Evolutionary conservation across 2,329 filamentous ascomycete genomes (phyloP).

Genomic region (Sclerotinia trifoliorum): DNA sequence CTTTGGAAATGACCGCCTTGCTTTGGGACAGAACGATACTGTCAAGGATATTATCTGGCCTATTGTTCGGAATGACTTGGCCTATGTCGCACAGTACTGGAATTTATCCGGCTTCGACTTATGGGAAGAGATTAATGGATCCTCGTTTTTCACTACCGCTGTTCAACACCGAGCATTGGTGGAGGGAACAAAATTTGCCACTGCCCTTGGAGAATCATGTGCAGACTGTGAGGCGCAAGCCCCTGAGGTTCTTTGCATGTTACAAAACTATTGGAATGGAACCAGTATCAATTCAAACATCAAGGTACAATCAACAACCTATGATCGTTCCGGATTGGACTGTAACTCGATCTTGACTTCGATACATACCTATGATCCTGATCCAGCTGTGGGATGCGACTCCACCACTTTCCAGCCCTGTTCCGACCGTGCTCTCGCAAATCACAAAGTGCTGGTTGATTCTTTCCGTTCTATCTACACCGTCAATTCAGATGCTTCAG

Average conservation of each 20-base stretch:
- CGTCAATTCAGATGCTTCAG: conserved; percentile 63
- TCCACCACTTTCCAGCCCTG: conserved; percentile 70
- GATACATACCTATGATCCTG: conserved; percentile 68
- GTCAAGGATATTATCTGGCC: conserved; percentile 63
- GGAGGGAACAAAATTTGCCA: conserved; percentile 66
- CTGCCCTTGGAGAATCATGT: conserved; percentile 58
- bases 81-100: conserved; percentile 73
- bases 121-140: conserved; percentile 77
- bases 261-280: conserved; percentile 72
- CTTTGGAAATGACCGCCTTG: conserved; percentile 69
- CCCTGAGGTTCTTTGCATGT: conserved; percentile 68
- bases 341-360: conserved; percentile 66
- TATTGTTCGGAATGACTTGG: conserved; percentile 70
- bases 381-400: conserved; percentile 56
- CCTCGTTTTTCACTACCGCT: conserved; percentile 75
- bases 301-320: conserved; percentile 47
- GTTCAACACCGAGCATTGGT: conserved; percentile 60
- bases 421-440: conserved; percentile 57
- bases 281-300: conserved; percentile 69
- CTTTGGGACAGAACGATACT: conserved; percentile 51
- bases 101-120: conserved; percentile 65
- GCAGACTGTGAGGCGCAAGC: conserved; percentile 59
- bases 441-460: conserved; percentile 72
- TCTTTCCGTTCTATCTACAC: conserved; percentile 65
- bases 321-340: conserved; percentile 66